phyloP scores from a whole-genome alignment of 2,329 filamentous ascomycete species.

The Curvularia sp. region DNA sequence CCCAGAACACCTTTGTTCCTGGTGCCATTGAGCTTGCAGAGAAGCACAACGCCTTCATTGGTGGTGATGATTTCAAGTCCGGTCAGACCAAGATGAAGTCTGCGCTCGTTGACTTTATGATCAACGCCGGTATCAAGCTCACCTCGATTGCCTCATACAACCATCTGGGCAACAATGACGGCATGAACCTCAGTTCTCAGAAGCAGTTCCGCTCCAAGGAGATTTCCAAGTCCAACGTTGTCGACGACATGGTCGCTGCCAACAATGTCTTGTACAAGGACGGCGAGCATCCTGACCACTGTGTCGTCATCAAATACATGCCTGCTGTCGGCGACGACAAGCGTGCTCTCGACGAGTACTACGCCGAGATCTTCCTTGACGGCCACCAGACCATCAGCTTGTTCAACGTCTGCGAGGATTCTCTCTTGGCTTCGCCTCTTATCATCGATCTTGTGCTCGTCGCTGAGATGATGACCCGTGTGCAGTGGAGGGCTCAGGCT shows the following conservation, averaged over 20 bases:
- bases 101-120: conserved; percentile 95
- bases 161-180: conserved; percentile 98
- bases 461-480: conserved; percentile 97
- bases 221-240: conserved; percentile 98
- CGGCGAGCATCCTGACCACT: conserved; percentile 96
- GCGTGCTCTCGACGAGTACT: conserved; percentile 98
- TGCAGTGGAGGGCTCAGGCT: conserved; percentile 78
- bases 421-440: conserved; percentile 89
- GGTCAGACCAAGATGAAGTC: conserved; percentile 99
- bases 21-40: conserved; percentile 89
- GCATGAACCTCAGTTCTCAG: conserved; percentile 97
- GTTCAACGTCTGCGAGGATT: conserved; percentile 99
- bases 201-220: conserved; percentile 99
- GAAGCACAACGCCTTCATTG: conserved; percentile 86
- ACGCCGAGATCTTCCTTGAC: conserved; percentile 97
- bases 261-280: conserved; percentile 89
- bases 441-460: conserved; percentile 96
- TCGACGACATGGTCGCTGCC: conserved; percentile 99
- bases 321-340: conserved; percentile 98
- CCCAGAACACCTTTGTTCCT: conserved; percentile 98
- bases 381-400: conserved; percentile 98
- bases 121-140: conserved; percentile 98
- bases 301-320: conserved; percentile 99
- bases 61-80: conserved; percentile 99
- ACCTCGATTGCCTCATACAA: conserved; percentile 99